Evolutionary conservation across 192 early-diverging fungal genomes (phyloP), one percentile per base, ranked within the genome.

Genomic region (Backusella tuberculispora): DNA sequence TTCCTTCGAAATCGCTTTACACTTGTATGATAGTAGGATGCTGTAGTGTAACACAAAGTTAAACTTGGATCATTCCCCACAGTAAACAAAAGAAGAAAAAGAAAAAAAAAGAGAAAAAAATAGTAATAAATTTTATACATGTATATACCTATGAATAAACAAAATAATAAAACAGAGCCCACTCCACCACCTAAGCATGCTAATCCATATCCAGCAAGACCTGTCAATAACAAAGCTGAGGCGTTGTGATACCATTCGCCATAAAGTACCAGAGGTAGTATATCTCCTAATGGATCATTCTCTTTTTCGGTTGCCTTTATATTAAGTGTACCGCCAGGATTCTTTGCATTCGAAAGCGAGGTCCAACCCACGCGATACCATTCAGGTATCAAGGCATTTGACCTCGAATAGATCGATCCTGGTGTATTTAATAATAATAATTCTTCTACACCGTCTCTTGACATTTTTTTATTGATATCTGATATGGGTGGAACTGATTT

Each of bases 21-120:
- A 60, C 84, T 84, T 67, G 87, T 88, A 48, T 81, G 81, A 76
- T 89, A 90, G 77, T 87, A 90, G 56, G 85, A 86, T 10, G 72
- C 88, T 74, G 76, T 15, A 37, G 34, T 42, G 12, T 46, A 45
- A 29, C 46, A 17, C 38, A 24, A 43, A 60, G 45, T 68, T 63
- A 12, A 34, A 43, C 42, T 37, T 48, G 24, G 26, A 60, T 17
- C 21, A 69, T 65, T 45, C 40, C 24, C 7, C 38, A 44, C 42
- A 15, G 17, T 60, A 40, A 40, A 38, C 17, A 47, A 17, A 24
- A 41, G 15, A 17, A 26, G 63, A 44, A 6, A 44, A 34, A 47
- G n/a, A n/a, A n/a, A n/a, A n/a, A n/a, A n/a, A n/a, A n/a, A n/a
- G n/a, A n/a, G n/a, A n/a, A 69, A 41, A 37, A 38, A 21, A n/a